phyloP scores from a whole-genome alignment of 2,329 filamentous ascomycete species.

The Xylariaceae sp. region DNA sequence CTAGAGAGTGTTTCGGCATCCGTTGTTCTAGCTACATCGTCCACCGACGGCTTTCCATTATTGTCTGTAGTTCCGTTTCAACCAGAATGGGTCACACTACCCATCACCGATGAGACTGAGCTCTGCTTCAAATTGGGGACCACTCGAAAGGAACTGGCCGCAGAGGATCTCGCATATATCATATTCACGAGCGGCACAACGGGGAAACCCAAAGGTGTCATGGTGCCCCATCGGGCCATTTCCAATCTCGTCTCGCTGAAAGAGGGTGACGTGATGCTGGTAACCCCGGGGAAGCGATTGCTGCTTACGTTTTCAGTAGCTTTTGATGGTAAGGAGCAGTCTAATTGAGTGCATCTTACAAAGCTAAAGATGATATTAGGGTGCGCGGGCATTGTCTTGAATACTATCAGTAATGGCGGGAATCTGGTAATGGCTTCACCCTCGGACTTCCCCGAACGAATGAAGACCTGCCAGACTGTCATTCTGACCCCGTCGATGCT shows the following conservation, averaged over 20 bases:
- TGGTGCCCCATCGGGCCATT: constrained; percentile 9
- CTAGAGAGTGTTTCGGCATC: constrained; percentile 1
- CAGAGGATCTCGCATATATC: constrained; percentile 8
- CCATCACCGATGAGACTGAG: no score
- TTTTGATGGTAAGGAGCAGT: constrained; percentile 1
- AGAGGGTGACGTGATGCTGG: constrained; percentile 5
- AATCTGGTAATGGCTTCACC: constrained; percentile 4
- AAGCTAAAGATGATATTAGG: no score
- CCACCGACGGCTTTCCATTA: background rate
- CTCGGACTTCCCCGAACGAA: constrained; percentile 5
- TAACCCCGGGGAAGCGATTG: background rate
- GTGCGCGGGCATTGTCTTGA: constrained; percentile 5
- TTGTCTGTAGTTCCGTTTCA: background rate
- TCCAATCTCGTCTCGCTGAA: constrained; percentile 6
- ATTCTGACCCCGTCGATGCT: constrained; percentile 4
- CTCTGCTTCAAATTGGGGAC: background rate
- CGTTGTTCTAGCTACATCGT: constrained; percentile 1
- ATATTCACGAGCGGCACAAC: constrained; percentile 13
- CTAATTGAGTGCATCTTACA: background rate
- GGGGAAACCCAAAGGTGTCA: constrained; percentile 10
- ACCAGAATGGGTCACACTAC: no score
- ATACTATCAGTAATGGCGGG: constrained; percentile 6
- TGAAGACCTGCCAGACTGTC: constrained; percentile 1
- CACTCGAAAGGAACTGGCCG: background rate
- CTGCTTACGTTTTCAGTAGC: constrained; percentile 4